Evolutionary conservation across 176 grass and related monocot species (phyloP).

Genomic region (Eragrostis curvula): DNA sequence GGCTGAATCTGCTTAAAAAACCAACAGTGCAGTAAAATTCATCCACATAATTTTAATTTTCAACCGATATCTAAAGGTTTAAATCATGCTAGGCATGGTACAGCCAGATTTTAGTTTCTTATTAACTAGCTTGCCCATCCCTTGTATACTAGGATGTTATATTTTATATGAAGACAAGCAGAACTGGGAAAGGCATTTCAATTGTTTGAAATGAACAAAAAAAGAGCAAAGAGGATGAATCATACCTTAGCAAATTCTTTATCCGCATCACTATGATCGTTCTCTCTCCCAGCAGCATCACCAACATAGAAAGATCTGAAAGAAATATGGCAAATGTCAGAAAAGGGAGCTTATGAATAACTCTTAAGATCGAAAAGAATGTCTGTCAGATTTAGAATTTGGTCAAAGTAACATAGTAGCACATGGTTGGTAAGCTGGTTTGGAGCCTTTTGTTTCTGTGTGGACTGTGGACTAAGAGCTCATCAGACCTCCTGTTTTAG

Average conservation of each 20-base stretch:
- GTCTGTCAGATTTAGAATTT: neutral
- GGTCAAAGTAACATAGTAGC: neutral
- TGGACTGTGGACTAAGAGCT: conserved; percentile 15
- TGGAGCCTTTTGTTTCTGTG: neutral
- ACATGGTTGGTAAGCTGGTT: neutral
- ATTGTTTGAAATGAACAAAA: conserved; percentile 7
- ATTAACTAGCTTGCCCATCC: neutral
- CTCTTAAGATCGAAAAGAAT: neutral
- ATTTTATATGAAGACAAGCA: conserved; percentile 20
- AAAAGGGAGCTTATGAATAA: conserved; percentile 3
- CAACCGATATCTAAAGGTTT: no score
- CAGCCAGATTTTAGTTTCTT: neutral
- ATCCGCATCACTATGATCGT: conserved; percentile 87
- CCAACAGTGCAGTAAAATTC: neutral
- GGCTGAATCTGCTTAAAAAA: neutral
- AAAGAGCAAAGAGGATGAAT: neutral
- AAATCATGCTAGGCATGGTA: conserved; percentile 1
- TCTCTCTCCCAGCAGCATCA: conserved; percentile 81
- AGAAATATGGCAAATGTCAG: conserved; percentile 28
- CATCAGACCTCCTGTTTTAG: neutral
- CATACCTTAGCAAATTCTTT: conserved; percentile 83
- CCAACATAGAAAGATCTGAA: conserved; percentile 96
- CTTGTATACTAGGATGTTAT: neutral
- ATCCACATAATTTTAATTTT: conserved; percentile 5
- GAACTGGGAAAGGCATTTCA: conserved; percentile 1